Evolutionary conservation across 495 filamentous ascomycete genomes (phyloP).

Genomic region (Aspergillus bridgeri): DNA sequence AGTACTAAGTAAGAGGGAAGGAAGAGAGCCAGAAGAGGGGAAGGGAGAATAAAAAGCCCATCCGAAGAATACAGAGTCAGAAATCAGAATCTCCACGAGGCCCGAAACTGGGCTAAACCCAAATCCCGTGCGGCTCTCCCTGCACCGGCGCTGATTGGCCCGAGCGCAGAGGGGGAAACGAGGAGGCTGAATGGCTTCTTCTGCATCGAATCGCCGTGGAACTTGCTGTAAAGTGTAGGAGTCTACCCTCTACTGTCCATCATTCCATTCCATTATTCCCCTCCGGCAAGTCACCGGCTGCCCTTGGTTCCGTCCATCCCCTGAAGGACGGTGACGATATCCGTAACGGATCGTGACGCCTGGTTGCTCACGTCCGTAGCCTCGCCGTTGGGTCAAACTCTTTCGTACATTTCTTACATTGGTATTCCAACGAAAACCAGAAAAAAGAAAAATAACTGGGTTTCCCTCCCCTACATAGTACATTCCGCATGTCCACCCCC

Average conservation of each 20-base stretch:
- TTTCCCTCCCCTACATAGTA: not conserved
- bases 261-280: too few relatives aligned
- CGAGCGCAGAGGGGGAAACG: slow-evolving; percentile 5
- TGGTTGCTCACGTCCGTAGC: not conserved
- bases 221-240: too few relatives aligned
- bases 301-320: too few relatives aligned
- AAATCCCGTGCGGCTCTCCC: slow-evolving; percentile 23
- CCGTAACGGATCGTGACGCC: not conserved
- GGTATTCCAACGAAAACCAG: too few relatives aligned
- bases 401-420: not conserved
- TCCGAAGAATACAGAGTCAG: too few relatives aligned
- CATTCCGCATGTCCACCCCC: not conserved
- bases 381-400: not conserved
- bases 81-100: slow-evolving; percentile 13
- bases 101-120: slow-evolving; percentile 13
- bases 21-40: not conserved
- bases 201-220: slow-evolving; percentile 27
- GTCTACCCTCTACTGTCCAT: too few relatives aligned
- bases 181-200: slow-evolving; percentile 28
- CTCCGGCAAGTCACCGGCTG: too few relatives aligned
- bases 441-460: too few relatives aligned
- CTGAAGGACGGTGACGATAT: not conserved
- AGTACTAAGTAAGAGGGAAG: not conserved
- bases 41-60: not conserved
- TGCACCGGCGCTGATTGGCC: slow-evolving; percentile 12